Evolutionary conservation across 352 stramenopile species (phyloP).

Genomic region (Nothophytophthora sp.): DNA sequence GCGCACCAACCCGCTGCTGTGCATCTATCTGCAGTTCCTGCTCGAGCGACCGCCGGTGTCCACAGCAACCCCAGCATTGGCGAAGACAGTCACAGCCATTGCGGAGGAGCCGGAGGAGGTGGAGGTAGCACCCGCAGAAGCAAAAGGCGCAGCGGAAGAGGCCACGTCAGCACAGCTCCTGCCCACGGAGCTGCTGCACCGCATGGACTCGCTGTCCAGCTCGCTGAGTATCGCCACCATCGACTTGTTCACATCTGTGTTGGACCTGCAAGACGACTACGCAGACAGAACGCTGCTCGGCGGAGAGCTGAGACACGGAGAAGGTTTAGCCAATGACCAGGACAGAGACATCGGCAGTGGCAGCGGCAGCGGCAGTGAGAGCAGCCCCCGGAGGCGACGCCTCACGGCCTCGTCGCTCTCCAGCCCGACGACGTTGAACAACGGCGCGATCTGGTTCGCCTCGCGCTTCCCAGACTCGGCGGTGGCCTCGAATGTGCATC

Average conservation of each 20-base stretch:
- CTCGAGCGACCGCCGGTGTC: constrained; percentile 34
- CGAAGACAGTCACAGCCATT: constrained; percentile 6
- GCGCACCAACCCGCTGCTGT: constrained; percentile 73
- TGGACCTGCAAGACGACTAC: constrained; percentile 68
- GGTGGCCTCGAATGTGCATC: constrained; percentile 73
- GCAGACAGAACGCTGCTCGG: constrained; percentile 63
- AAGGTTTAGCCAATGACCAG: neutral
- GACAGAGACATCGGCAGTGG: constrained; percentile 3
- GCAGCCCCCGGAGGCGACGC: constrained; percentile 16
- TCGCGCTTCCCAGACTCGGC: constrained; percentile 78
- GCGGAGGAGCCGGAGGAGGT: constrained; percentile 2
- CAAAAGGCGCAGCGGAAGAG: constrained; percentile 8
- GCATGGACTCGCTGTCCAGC: constrained; percentile 79
- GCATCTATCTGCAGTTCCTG: constrained; percentile 80
- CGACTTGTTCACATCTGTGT: constrained; percentile 74
- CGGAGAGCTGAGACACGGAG: neutral
- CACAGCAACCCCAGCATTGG: neutral
- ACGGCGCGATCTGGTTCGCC: constrained; percentile 77
- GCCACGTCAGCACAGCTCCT: constrained; percentile 40
- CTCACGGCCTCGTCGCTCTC: constrained; percentile 8
- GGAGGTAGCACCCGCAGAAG: neutral
- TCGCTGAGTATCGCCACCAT: constrained; percentile 84
- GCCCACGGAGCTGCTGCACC: constrained; percentile 71
- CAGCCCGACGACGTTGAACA: constrained; percentile 20
- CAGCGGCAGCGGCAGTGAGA: constrained; percentile 10